Conservation (phyloP, 805 yeast species). For the Barnettozyma pratensis region DNA sequence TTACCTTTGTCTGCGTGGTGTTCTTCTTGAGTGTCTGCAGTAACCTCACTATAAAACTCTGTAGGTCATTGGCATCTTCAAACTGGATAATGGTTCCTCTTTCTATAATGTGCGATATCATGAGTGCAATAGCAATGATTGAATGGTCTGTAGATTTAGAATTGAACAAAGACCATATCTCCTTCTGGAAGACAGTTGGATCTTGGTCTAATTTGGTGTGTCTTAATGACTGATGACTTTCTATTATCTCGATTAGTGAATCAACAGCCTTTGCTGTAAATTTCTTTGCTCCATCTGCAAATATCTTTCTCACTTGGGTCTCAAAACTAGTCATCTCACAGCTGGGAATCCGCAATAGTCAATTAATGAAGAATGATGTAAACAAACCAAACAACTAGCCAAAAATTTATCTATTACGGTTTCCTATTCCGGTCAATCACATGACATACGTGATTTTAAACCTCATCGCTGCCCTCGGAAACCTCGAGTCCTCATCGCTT, state of each 20-base stretch:
- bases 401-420: too few relatives aligned
- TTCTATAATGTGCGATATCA: not conserved
- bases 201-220: not conserved
- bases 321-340: too few relatives aligned
- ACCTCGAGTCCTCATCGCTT: not conserved
- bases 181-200: not conserved
- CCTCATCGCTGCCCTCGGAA: not conserved
- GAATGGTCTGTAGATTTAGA: conserved; percentile 7
- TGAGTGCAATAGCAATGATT: conserved; percentile 2
- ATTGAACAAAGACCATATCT: conserved; percentile 2
- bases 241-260: not conserved
- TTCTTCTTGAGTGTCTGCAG: conserved; percentile 14
- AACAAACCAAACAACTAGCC: too few relatives aligned
- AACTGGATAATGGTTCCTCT: not conserved
- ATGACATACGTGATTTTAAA: too few relatives aligned
- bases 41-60: conserved; percentile 10
- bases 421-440: too few relatives aligned
- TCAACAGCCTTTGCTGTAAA: not conserved
- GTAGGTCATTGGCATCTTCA: conserved; percentile 4
- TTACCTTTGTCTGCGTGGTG: not conserved
- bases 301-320: too few relatives aligned
- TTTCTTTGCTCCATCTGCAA: not conserved
- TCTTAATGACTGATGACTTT: not conserved
- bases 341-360: too few relatives aligned
- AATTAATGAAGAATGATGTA: too few relatives aligned